Evolutionary conservation across 2,329 filamentous ascomycete species (phyloP).

Genomic region (Cryphonectria carpinicola): DNA sequence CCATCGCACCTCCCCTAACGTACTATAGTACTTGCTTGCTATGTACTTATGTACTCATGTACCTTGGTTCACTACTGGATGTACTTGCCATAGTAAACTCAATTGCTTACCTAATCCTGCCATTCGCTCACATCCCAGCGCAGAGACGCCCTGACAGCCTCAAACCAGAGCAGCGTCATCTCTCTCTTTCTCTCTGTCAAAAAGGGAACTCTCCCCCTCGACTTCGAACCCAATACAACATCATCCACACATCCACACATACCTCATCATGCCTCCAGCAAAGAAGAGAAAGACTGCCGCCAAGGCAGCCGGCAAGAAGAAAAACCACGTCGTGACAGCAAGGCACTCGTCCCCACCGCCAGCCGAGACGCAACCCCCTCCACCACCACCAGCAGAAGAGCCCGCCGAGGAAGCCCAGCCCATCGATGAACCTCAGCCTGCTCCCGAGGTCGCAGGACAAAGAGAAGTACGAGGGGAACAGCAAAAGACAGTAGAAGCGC

Average conservation of each 20-base stretch:
- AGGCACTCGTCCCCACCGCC: slow-evolving; percentile 24
- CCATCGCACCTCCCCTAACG: neutral
- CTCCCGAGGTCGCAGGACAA: slow-evolving; percentile 21
- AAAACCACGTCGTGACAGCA: slow-evolving; percentile 22
- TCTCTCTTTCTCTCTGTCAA: neutral
- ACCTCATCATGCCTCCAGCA: slow-evolving; percentile 36
- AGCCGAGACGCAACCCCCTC: slow-evolving; percentile 8
- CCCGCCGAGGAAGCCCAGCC: slow-evolving; percentile 17
- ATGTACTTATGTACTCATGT: no score
- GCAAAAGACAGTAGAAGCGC: slow-evolving; percentile 7
- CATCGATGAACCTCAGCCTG: slow-evolving; percentile 16
- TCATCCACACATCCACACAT: slow-evolving; percentile 10
- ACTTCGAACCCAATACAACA: neutral
- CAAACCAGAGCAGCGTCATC: neutral
- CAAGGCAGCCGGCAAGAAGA: slow-evolving; percentile 26
- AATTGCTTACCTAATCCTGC: neutral
- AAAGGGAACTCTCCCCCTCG: neutral
- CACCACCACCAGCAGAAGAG: slow-evolving; percentile 11
- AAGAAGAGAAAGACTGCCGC: slow-evolving; percentile 38
- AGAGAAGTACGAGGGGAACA: neutral
- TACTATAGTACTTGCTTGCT: neutral
- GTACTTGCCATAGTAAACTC: no score
- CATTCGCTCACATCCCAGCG: neutral
- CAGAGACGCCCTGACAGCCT: neutral
- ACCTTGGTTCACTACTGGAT: no score